Evolutionary conservation across 306 rosid species (phyloP).

Genomic region (Trichosanthes cucumerina): DNA sequence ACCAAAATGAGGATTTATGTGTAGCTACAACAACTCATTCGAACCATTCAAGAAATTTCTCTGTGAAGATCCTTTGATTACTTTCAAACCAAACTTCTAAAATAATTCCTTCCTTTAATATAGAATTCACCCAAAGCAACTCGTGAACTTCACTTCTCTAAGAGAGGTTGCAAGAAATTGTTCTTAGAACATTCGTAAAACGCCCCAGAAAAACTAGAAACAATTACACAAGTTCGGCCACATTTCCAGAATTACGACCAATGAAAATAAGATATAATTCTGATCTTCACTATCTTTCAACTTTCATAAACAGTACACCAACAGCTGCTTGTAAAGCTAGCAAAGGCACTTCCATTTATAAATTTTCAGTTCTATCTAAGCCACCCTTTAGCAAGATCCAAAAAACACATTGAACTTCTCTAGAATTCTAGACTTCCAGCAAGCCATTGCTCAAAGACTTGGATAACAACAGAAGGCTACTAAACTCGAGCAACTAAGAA

Average conservation of each 20-base stretch:
- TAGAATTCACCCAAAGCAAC: neutral
- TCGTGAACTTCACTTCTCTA: neutral
- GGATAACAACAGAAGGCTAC: neutral
- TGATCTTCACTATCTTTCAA: neutral
- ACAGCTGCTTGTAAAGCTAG: neutral
- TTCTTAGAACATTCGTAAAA: neutral
- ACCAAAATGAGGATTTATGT: neutral
- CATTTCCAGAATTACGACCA: neutral
- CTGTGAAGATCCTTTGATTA: neutral
- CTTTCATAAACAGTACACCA: neutral
- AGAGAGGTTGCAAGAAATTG: neutral
- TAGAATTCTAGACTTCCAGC: neutral
- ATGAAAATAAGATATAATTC: neutral
- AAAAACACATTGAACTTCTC: neutral
- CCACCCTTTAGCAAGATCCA: neutral
- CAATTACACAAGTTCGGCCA: neutral
- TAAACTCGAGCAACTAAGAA: neutral
- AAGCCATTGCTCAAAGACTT: neutral
- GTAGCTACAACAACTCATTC: neutral
- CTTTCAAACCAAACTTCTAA: neutral
- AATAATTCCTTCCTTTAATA: neutral
- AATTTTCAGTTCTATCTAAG: neutral
- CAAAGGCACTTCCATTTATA: neutral
- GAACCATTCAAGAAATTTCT: neutral
- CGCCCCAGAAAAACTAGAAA: neutral